These are phyloP conservation scores for Helianthus tuberosus DNA, from an alignment of 129 eudicot genomes.

Conservation along the genomic window DNA sequence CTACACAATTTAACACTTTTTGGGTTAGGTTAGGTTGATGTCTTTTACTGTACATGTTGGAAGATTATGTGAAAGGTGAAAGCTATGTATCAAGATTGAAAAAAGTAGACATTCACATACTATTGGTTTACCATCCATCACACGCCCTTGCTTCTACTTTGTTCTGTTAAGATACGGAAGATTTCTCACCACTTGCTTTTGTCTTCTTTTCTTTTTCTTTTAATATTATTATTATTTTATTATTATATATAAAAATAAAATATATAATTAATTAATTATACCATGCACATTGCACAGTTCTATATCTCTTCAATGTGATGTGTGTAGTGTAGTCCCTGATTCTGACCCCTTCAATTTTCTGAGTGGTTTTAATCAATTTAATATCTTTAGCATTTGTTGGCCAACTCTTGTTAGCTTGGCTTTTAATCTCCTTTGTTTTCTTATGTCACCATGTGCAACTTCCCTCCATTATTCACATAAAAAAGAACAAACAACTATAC, in stretches of 20 bases:
- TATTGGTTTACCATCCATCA: slow-evolving; percentile 37
- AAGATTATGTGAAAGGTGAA: slow-evolving; percentile 24
- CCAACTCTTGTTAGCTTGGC: slow-evolving; percentile 39
- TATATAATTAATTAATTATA: background rate
- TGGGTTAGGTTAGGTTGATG: background rate
- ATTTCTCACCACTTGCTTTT: slow-evolving; percentile 45
- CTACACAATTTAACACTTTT: background rate
- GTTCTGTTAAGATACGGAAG: slow-evolving; percentile 40
- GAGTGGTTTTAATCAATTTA: slow-evolving; percentile 33
- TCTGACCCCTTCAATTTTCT: slow-evolving; percentile 27
- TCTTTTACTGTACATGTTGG: background rate
- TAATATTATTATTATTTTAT: background rate
- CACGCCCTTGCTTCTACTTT: slow-evolving; percentile 25
- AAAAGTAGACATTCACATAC: slow-evolving; percentile 30
- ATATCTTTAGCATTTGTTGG: slow-evolving; percentile 31
- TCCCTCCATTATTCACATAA: slow-evolving; percentile 25
- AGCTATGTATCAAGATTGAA: slow-evolving; percentile 16
- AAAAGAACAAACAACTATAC: background rate
- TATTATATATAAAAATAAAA: background rate
- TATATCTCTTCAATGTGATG: slow-evolving; percentile 32
- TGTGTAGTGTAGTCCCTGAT: slow-evolving; percentile 37
- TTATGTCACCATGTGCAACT: slow-evolving; percentile 36
- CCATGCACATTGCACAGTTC: slow-evolving; percentile 11
- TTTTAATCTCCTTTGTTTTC: slow-evolving; percentile 36
- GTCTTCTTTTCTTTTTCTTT: slow-evolving; percentile 31